These are phyloP conservation scores for Moesziomyces sp. DNA, from an alignment of 1,284 basidiomycete genomes.

Conservation along the genomic window DNA sequence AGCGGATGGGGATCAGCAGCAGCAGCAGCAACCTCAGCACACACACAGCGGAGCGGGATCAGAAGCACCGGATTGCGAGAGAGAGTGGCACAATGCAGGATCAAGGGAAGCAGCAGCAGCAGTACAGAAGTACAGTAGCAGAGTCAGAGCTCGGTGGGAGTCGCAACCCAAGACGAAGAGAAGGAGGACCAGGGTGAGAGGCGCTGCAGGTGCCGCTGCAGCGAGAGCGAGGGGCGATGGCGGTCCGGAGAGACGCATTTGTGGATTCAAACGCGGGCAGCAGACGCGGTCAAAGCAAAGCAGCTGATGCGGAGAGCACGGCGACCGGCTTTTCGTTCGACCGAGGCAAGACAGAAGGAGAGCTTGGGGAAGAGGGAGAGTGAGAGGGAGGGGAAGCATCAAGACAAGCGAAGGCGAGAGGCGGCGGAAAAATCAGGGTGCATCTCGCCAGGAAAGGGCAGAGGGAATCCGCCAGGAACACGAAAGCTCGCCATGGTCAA, in stretches of 20 bases:
- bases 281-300: not conserved
- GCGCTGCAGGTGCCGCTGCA: too few species aligned
- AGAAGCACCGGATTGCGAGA: too few species aligned
- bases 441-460: not conserved
- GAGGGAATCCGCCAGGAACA: slow-evolving; percentile 10
- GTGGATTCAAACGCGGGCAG: slow-evolving; percentile 2
- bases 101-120: too few species aligned
- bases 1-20: slow-evolving; percentile 25
- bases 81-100: too few species aligned
- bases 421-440: slow-evolving; percentile 6
- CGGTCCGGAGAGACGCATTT: not conserved
- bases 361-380: not conserved
- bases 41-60: slow-evolving; percentile 5
- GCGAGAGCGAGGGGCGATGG: not conserved
- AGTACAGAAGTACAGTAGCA: too few species aligned
- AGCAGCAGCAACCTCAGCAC: slow-evolving; percentile 5
- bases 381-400: not conserved
- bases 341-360: not conserved
- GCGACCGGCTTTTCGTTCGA: slow-evolving; percentile 10
- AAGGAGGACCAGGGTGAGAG: not conserved
- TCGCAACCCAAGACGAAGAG: not conserved
- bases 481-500: not conserved
- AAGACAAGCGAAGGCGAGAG: not conserved
- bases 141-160: too few species aligned
- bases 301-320: slow-evolving; percentile 14